Evolutionary conservation across 2,329 filamentous ascomycete species (phyloP).

Genomic region (Botrytis porri): DNA sequence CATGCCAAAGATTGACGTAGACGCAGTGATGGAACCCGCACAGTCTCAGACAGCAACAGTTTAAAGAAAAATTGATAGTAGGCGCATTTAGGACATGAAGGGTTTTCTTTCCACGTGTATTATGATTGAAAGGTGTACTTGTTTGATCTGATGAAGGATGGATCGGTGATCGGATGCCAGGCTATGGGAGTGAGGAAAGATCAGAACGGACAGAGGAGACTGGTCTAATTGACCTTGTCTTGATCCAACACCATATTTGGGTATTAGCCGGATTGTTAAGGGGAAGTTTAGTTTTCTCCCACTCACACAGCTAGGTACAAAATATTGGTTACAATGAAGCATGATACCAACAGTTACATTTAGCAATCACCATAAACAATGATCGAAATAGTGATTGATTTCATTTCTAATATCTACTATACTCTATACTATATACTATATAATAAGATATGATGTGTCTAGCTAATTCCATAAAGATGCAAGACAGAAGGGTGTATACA

Average conservation of each 20-base stretch:
- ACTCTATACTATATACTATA: too few species aligned
- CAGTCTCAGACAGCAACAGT: conserved; percentile 30
- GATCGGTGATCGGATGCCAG: neutral
- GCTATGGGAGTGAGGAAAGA: neutral
- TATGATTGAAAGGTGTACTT: conserved; percentile 11
- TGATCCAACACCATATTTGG: neutral
- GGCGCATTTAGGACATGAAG: conserved; percentile 10
- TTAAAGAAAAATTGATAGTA: conserved; percentile 7
- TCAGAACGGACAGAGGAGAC: neutral
- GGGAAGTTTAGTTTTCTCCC: neutral
- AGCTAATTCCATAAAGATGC: neutral
- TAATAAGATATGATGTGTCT: neutral
- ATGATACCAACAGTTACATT: neutral
- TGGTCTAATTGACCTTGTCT: neutral
- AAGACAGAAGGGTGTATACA: neutral
- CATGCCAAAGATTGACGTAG: conserved; percentile 63
- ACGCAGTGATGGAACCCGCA: conserved; percentile 48
- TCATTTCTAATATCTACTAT: neutral
- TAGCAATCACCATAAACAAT: neutral
- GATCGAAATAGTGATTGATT: neutral
- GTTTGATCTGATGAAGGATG: conserved; percentile 3
- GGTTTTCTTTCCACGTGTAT: conserved; percentile 8
- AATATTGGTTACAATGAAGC: neutral
- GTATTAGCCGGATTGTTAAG: neutral
- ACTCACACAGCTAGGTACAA: neutral